These are phyloP conservation scores for Colletotrichum australisinense DNA, from an alignment of 2,329 filamentous ascomycete genomes.

Conservation along the genomic window DNA sequence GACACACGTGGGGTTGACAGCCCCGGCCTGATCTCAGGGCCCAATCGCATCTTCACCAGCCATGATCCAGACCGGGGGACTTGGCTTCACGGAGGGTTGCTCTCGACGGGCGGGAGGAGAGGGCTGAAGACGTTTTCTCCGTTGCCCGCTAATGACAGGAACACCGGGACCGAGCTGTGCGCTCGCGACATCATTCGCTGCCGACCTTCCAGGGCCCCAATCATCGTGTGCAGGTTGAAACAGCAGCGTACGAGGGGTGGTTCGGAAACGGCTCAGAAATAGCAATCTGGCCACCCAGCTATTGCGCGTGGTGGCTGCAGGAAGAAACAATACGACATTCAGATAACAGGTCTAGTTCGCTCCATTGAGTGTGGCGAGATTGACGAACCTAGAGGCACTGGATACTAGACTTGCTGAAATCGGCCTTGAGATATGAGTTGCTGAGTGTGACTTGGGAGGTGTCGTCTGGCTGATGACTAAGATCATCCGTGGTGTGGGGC, in stretches of 20 bases:
- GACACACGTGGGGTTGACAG: conserved; percentile 6
- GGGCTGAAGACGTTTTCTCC: background rate
- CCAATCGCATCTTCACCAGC: conserved; percentile 24
- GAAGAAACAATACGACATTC: background rate
- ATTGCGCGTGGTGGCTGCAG: background rate
- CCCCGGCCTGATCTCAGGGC: conserved; percentile 14
- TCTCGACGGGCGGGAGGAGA: background rate
- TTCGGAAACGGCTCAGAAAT: conserved; percentile 1
- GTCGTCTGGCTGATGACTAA: conserved; percentile 15
- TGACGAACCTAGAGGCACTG: background rate
- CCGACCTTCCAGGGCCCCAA: background rate
- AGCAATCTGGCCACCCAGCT: background rate
- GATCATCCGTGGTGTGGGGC: background rate
- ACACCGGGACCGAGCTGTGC: conserved; percentile 17
- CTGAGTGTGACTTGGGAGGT: background rate
- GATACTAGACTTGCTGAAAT: background rate
- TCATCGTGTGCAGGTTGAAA: conserved; percentile 12
- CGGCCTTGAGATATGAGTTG: background rate
- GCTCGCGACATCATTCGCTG: background rate
- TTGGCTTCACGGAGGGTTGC: conserved; percentile 1
- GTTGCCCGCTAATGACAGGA: conserved; percentile 8
- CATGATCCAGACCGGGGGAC: background rate
- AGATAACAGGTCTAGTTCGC: background rate
- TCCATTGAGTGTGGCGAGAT: background rate
- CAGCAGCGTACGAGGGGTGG: background rate